A percentile compares a stretch with the other conserved stretches of the same genome.
These are phyloP conservation scores for Fusarium brevicatenulatum DNA, from an alignment of 2,329 filamentous ascomycete genomes.

Conservation along the genomic window DNA sequence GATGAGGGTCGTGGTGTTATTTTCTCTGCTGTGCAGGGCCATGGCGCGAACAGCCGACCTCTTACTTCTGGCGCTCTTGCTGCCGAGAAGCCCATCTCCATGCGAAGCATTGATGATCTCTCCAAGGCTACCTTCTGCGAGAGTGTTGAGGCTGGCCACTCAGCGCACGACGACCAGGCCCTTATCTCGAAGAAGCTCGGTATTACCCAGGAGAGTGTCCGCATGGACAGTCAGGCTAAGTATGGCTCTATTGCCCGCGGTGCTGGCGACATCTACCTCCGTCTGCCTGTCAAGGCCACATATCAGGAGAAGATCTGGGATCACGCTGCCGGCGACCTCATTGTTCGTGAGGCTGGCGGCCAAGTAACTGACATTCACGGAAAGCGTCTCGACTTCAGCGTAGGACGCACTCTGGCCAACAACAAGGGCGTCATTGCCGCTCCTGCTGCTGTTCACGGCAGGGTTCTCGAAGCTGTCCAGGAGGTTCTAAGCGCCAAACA, in stretches of 20 bases:
- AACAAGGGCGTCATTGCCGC: slow-evolving; percentile 97
- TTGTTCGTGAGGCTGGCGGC: slow-evolving; percentile 93
- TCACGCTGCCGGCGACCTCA: slow-evolving; percentile 92
- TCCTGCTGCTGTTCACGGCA: slow-evolving; percentile 76
- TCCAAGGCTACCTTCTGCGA: slow-evolving; percentile 92
- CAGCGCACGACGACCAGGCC: slow-evolving; percentile 86
- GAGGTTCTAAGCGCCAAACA: slow-evolving; percentile 69
- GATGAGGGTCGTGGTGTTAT: slow-evolving; percentile 85
- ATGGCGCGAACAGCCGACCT: slow-evolving; percentile 83
- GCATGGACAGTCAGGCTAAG: slow-evolving; percentile 98
- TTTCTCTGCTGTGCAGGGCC: slow-evolving; percentile 82
- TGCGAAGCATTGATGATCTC: slow-evolving; percentile 81
- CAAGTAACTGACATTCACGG: slow-evolving; percentile 90
- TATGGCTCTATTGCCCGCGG: slow-evolving; percentile 95
- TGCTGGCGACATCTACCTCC: slow-evolving; percentile 92
- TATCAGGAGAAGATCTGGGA: slow-evolving; percentile 99
- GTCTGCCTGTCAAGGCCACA: slow-evolving; percentile 83
- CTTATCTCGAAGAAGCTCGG: slow-evolving; percentile 82
- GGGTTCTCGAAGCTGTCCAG: slow-evolving; percentile 85
- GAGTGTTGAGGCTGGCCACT: slow-evolving; percentile 93
- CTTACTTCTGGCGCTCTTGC: slow-evolving; percentile 65
- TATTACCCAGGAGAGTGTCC: slow-evolving; percentile 88
- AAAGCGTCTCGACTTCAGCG: slow-evolving; percentile 84
- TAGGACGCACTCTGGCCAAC: slow-evolving; percentile 83
- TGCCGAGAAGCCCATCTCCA: slow-evolving; percentile 73